Base-by-base conservation (phyloP, 495 filamentous ascomycete species). In the Halenospora varia region DNA sequence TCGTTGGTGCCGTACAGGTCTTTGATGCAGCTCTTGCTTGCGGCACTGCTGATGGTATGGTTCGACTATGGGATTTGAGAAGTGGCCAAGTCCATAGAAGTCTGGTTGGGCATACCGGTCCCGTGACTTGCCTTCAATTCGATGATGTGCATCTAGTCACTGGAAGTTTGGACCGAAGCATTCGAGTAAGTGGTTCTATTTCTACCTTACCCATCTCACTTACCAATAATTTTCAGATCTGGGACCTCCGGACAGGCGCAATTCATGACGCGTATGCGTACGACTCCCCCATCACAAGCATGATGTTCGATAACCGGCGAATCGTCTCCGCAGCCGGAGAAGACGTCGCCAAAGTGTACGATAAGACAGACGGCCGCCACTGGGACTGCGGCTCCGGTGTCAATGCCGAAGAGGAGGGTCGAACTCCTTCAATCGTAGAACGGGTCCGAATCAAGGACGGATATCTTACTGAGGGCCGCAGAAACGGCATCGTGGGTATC, bases 21-120 rank as follows among this genome's bases (percentile, higher is more conserved):
- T 99, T 97, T 68, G 94, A 97, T 72, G 91, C 94, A 15, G 94
- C 94, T 8, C 77, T 99, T 55, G 94, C 94, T n/a, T 97, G 95
- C 65, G 94, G 94, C 56, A 99, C 94, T 11, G 94, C 94, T 1
- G 94, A 99, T 67, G 95, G 94, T 20, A 96, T 97, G 90, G 92
- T 99, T 26, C 81, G 94, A 45, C 74, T 99, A 15, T 99, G 94
- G 94, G 94, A 99, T 85, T 77, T 99, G 63, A 78, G 94, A 53
- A 96, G 90, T 71, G 94, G 94, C 2, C 92, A 96, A 71, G 94
- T 99, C 17, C 93, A 97, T 71, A 82, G 94, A 24, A 97, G 92
- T 70, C 77, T 99, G 19, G 93, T 99, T 13, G 94, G 94, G 13
- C 94, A 99, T 63, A 99, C 94, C 1, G 95, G 92, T 0, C 90